Conservation (phyloP, 345 rosid species). For the Lepidium sativum region DNA sequence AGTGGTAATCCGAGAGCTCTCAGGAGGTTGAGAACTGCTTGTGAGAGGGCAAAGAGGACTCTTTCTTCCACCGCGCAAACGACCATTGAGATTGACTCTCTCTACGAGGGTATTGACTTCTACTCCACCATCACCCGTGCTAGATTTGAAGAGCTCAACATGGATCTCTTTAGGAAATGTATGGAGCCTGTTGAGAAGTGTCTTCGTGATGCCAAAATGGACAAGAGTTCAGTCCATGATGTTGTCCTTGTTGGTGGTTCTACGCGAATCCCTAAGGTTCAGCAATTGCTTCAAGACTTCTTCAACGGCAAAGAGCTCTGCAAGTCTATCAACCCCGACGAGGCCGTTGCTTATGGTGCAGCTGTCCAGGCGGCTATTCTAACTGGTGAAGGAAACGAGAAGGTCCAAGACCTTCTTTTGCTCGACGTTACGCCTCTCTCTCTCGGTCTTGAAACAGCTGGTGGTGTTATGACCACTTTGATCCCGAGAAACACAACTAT, state of each 20-base stretch:
- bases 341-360: conserved; percentile 35
- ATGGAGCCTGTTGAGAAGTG: too few species aligned
- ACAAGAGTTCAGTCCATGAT: conserved; percentile 24
- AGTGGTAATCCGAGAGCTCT: conserved; percentile 51
- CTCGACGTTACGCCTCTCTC: conserved; percentile 31
- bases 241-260: conserved; percentile 39
- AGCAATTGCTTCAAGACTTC: conserved; percentile 28
- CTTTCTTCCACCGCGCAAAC: conserved; percentile 43
- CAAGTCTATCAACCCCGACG: conserved; percentile 35
- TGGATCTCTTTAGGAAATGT: conserved; percentile 32
- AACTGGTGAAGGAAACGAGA: conserved; percentile 32
- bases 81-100: conserved; percentile 32
- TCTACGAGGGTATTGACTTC: conserved; percentile 31
- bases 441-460: conserved; percentile 30
- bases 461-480: conserved; percentile 32
- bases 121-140: conserved; percentile 31
- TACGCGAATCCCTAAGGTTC: conserved; percentile 33
- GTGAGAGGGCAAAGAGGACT: conserved; percentile 44
- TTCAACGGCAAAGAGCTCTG: conserved; percentile 36
- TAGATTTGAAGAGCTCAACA: conserved; percentile 32
- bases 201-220: conserved; percentile 33
- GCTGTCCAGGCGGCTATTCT: conserved; percentile 34
- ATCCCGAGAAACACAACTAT: conserved; percentile 30
- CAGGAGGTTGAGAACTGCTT: conserved; percentile 42
- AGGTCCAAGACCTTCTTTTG: conserved; percentile 30